Percentiles rank a stretch among this genome's conserved stretches.
These are phyloP conservation scores for Cynanchum wilfordii DNA, from an alignment of 257 asterid species.

Conservation along the genomic window DNA sequence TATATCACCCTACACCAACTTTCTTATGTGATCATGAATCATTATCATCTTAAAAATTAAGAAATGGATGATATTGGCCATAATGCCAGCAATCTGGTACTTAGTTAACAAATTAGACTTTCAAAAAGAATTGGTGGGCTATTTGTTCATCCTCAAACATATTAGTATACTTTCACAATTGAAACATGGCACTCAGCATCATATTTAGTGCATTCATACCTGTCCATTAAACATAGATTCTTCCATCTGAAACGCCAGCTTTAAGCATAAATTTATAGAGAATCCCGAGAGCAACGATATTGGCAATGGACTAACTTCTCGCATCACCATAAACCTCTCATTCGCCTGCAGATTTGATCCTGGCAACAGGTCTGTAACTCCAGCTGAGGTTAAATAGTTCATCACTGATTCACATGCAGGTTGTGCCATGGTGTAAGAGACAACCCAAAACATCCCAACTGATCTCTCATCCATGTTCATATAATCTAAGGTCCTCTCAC, in stretches of 20 bases:
- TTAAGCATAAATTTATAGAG: constrained; percentile 81
- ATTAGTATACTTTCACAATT: not conserved
- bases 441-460: constrained; percentile 99
- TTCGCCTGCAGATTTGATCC: constrained; percentile 72
- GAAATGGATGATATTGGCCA: not conserved
- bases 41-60: not conserved
- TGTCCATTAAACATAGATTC: constrained; percentile 94
- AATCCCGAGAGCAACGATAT: constrained; percentile 79
- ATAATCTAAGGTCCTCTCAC: constrained; percentile 86
- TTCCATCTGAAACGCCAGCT: constrained; percentile 79
- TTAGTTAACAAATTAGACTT: not conserved
- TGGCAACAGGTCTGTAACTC: constrained; percentile 67
- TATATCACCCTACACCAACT: no score
- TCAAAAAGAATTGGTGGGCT: not conserved
- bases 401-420: constrained; percentile 96
- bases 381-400: constrained; percentile 87
- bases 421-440: constrained; percentile 96
- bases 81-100: not conserved
- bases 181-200: not conserved
- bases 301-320: constrained; percentile 93
- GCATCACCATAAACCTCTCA: constrained; percentile 87
- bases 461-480: constrained; percentile 98
- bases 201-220: constrained; percentile 32
- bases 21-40: not conserved
- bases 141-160: not conserved